phyloP scores from a whole-genome alignment of 1,139 yeast genomes.

The Lodderomyces beijingensis region DNA sequence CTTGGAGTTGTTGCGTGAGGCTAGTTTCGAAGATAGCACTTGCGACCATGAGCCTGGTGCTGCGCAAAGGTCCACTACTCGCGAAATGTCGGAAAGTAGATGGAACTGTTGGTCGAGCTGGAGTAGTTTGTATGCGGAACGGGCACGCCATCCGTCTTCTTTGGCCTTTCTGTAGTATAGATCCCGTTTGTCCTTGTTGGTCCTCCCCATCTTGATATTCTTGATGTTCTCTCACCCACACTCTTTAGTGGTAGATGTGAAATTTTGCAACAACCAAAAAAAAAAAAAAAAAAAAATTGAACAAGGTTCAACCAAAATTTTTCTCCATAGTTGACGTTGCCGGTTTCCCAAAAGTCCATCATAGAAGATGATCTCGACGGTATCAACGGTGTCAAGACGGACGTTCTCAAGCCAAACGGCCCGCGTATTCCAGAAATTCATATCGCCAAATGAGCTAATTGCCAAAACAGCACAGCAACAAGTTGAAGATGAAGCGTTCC shows the following conservation, averaged over 20 bases:
- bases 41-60: constrained; percentile 99
- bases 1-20: constrained; percentile 22
- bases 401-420: background rate
- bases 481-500: constrained; percentile 28
- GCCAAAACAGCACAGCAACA: constrained; percentile 23
- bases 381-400: background rate
- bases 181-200: constrained; percentile 93
- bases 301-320: background rate
- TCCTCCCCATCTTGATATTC: constrained; percentile 67
- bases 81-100: constrained; percentile 56
- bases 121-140: constrained; percentile 89
- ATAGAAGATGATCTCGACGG: background rate
- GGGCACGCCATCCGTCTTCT: constrained; percentile 96
- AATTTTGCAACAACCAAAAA: constrained; percentile 4
- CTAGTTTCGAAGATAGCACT: constrained; percentile 70
- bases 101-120: constrained; percentile 89
- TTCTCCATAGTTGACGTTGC: too few species aligned
- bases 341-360: too few species aligned
- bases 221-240: background rate
- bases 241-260: background rate
- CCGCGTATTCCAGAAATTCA: constrained; percentile 1
- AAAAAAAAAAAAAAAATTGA: constrained; percentile 3
- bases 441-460: constrained; percentile 29
- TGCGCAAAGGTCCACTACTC: constrained; percentile 96
- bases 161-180: constrained; percentile 87